Evolutionary conservation across 202 grass and related monocot species (phyloP).

Genomic region (Saccharum hybrid): DNA sequence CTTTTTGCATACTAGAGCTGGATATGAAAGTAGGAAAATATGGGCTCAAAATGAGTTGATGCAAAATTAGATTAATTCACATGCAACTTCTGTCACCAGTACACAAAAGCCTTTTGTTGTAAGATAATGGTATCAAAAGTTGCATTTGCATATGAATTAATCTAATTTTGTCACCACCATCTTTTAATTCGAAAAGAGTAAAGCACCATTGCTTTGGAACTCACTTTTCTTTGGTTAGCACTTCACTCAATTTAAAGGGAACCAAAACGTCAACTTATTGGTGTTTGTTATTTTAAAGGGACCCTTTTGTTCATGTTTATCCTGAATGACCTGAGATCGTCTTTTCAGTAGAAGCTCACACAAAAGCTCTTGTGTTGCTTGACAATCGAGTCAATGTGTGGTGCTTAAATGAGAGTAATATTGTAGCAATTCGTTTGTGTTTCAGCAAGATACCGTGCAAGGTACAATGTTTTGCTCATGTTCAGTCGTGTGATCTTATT

Average conservation of each 20-base stretch:
- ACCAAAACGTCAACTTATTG: background rate
- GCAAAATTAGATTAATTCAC: background rate
- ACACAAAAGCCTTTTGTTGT: too few relatives aligned
- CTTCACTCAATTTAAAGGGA: background rate
- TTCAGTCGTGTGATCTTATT: conserved; percentile 6
- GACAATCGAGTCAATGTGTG: background rate
- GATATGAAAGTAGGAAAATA: background rate
- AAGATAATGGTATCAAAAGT: too few relatives aligned
- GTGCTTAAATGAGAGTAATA: conserved; percentile 4
- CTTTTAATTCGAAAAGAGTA: background rate
- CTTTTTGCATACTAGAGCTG: background rate
- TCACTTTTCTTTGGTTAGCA: background rate
- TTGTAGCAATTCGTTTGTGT: background rate
- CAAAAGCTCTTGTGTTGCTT: conserved; percentile 13
- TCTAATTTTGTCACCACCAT: background rate
- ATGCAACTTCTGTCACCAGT: conserved; percentile 4
- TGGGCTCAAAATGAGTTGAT: background rate
- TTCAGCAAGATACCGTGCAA: background rate
- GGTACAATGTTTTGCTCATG: conserved; percentile 15
- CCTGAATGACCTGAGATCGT: background rate
- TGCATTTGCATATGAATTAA: too few relatives aligned
- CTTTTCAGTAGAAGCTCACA: conserved; percentile 4
- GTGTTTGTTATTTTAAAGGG: background rate
- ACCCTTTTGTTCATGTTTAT: background rate
- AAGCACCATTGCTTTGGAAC: too few relatives aligned